These are phyloP conservation scores for Lactifluus rugatus DNA, from an alignment of 768 basidiomycete genomes.

Conservation along the genomic window DNA sequence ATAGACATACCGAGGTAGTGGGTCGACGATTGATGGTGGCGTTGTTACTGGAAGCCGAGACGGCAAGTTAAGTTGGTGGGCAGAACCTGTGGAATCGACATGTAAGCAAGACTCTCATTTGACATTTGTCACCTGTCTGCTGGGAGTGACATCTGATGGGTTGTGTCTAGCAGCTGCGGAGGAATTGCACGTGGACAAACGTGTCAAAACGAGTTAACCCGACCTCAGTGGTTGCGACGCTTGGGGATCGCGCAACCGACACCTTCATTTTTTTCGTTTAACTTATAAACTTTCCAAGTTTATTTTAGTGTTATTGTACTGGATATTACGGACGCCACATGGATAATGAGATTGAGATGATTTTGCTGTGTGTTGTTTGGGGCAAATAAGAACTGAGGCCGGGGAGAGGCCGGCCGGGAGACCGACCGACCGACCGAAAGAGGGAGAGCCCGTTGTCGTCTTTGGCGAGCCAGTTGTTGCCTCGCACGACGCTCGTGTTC, in stretches of 20 bases:
- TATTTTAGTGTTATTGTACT: conserved; percentile 1
- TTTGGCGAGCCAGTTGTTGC: conserved; percentile 11
- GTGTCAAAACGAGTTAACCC: conserved; percentile 12
- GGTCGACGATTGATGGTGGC: not conserved
- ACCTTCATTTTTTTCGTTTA: conserved; percentile 3
- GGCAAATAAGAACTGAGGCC: too few species aligned
- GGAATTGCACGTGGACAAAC: conserved; percentile 11
- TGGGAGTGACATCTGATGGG: not conserved
- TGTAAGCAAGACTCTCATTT: not conserved
- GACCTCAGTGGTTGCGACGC: not conserved
- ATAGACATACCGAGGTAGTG: conserved; percentile 3
- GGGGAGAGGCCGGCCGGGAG: conserved; percentile 14
- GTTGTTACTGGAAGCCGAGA: conserved; percentile 19
- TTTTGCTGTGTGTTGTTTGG: too few species aligned
- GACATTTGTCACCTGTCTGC: not conserved
- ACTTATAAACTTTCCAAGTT: conserved; percentile 5
- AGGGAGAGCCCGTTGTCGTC: conserved; percentile 8
- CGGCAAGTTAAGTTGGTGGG: conserved; percentile 19
- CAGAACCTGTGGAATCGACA: conserved; percentile 8
- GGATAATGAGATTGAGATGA: not conserved
- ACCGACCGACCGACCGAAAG: conserved; percentile 12
- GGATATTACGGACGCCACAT: conserved; percentile 4
- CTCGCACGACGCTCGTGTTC: conserved; percentile 20
- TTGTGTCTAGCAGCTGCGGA: not conserved
- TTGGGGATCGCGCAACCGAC: not conserved